A percentile compares a stretch with the other conserved stretches of the same genome.
Conservation (phyloP, 345 rosid species). For the Gossypium mustelinum region DNA sequence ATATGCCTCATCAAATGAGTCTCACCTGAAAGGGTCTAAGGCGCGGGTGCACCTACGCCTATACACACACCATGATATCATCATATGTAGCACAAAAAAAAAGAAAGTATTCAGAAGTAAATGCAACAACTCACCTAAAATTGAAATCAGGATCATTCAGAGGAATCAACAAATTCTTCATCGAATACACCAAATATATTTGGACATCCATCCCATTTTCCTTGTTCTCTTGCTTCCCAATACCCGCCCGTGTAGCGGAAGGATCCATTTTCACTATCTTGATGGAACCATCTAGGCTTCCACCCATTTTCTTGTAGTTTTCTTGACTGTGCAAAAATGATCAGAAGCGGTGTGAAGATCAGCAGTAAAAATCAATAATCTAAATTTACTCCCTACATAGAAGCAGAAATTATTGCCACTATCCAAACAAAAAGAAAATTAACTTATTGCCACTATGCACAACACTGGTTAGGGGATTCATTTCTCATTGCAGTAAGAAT, state of each 20-base stretch:
- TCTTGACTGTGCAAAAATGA: conserved; percentile 50
- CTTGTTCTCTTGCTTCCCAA: conserved; percentile 74
- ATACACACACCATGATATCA: too few species aligned
- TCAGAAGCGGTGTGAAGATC: conserved; percentile 2
- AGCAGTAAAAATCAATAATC: neutral
- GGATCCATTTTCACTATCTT: conserved; percentile 47
- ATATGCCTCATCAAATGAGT: too few species aligned
- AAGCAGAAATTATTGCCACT: neutral
- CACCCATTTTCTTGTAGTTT: conserved; percentile 89
- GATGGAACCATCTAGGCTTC: conserved; percentile 83
- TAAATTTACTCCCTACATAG: neutral
- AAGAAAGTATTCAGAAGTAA: neutral
- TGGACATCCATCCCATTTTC: conserved; percentile 74
- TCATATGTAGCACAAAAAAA: neutral
- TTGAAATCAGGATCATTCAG: conserved; percentile 24
- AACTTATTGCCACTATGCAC: neutral
- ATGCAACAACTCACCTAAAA: conserved; percentile 24
- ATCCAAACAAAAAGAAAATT: too few species aligned
- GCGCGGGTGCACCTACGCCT: too few species aligned
- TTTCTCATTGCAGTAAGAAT: neutral
- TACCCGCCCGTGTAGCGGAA: conserved; percentile 74
- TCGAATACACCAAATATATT: conserved; percentile 73
- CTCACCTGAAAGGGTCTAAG: too few species aligned
- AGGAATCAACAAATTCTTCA: conserved; percentile 37
- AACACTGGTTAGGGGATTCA: neutral